Evolutionary conservation across 768 basidiomycete species (phyloP).

Genomic region (Russula vinacea): DNA sequence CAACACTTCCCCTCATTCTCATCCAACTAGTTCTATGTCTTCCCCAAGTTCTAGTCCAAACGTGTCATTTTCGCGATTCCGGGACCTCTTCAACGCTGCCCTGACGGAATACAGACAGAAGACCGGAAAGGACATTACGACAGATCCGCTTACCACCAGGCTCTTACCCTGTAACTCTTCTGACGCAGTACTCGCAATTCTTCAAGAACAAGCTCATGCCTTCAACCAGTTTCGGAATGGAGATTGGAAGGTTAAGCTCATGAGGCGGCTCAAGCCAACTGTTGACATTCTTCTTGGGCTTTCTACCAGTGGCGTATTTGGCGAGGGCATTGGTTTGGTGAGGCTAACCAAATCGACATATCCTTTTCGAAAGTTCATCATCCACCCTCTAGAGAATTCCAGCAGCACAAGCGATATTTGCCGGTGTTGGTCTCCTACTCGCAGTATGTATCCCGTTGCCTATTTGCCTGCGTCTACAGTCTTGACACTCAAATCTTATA

Average conservation of each 20-base stretch:
- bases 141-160: neutral
- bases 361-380: neutral
- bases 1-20: neutral
- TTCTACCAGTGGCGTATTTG: neutral
- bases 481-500: neutral
- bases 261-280: neutral
- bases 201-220: neutral
- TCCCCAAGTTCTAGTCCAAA: neutral
- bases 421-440: slow-evolving; percentile 5
- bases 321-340: neutral
- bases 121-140: neutral
- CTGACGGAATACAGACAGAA: neutral
- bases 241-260: neutral
- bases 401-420: slow-evolving; percentile 1
- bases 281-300: neutral
- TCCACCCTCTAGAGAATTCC: neutral
- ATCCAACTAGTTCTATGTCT: neutral
- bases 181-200: neutral
- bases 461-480: too few species aligned
- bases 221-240: slow-evolving; percentile 1
- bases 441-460: neutral
- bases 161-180: neutral
- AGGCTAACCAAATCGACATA: neutral
- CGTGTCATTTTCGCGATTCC: neutral
- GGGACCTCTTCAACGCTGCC: neutral